Base-by-base conservation (phyloP, 768 basidiomycete species). In the Podaxis sp. region DNA sequence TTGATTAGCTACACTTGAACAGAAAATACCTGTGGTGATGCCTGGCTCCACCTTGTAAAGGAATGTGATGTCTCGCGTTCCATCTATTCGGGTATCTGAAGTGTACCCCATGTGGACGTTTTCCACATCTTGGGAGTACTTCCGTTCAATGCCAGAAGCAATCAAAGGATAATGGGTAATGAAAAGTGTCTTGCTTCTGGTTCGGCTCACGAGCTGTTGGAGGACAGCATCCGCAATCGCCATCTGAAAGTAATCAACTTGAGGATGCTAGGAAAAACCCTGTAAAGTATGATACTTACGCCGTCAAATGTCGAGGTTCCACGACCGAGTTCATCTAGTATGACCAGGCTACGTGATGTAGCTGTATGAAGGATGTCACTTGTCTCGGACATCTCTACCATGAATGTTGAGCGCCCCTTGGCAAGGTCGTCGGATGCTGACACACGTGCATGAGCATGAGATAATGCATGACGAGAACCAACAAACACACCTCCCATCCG, bases 331-430 rank as follows among this genome's bases (percentile, higher is more conserved):
- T 92, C 90, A 69, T 99, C 96, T 2, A 98, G 80, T 44, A 99
- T 90, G 12, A 99, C 91, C 11, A 99, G 81, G 56, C 91, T 94
- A 33, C 82, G 82, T 3, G 80, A 73, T 0, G 93, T 91, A 0
- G 93, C 90, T 3, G 86, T 79, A 38, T 87, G 82, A 13, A 99
- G 75, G 61, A 98, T 95, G 68, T 97, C 93, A 68, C 88, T 90
- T 0, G 96, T 97, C 72, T 98, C 95, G 4, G 90, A 82, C 82
- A 99, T 89, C 74, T 99, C 96, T 2, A 98, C 93, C 96, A 97
- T 97, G 73, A 98, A 97, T 0, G 92, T 99, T 0, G 95, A 96
- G 7, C 93, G 86, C 0, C 95, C 95, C 41, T 90, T 83, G 5
- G 87, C 84, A 26, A 98, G 74, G 66, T 97, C 94, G 71, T 99